Conservation (phyloP, 2,329 filamentous ascomycete genomes). For the Fusarium floridanum region DNA sequence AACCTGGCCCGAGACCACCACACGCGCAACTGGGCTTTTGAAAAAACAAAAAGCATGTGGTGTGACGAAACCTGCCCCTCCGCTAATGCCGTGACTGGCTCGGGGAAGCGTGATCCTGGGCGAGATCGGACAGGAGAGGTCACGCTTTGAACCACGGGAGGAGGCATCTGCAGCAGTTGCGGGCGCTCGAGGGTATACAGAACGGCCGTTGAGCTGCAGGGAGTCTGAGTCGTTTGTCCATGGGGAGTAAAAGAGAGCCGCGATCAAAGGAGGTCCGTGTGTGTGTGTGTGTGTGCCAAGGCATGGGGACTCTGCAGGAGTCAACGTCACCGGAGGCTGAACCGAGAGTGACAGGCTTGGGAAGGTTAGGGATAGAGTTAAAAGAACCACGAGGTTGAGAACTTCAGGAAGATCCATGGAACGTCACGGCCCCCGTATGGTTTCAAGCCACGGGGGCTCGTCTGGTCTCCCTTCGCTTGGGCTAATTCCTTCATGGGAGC, state of each 20-base stretch:
- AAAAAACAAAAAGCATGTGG: not conserved
- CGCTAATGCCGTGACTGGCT: not conserved
- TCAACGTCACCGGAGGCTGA: not conserved
- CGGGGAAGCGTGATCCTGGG: not conserved
- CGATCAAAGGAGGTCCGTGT: not conserved
- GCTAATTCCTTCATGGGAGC: not conserved
- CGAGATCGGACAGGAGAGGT: not conserved
- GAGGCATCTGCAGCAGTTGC: slow-evolving; percentile 2
- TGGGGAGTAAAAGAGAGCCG: not conserved
- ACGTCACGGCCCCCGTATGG: not conserved
- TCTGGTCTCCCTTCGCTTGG: not conserved
- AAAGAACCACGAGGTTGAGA: not conserved
- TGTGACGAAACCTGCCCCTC: not conserved
- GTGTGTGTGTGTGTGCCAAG: not conserved
- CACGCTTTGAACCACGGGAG: not conserved
- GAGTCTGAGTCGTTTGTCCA: not conserved
- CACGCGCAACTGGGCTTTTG: not conserved
- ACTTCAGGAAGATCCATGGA: not conserved
- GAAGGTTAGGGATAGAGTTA: not conserved
- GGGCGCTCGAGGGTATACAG: not conserved
- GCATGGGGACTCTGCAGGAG: not conserved
- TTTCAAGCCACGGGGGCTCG: not conserved
- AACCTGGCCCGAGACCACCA: not conserved
- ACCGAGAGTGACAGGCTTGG: not conserved
- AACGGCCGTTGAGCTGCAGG: slow-evolving; percentile 6